Evolutionary conservation across 2,329 filamentous ascomycete genomes (phyloP).

Genomic region (Diaporthe nobilis): DNA sequence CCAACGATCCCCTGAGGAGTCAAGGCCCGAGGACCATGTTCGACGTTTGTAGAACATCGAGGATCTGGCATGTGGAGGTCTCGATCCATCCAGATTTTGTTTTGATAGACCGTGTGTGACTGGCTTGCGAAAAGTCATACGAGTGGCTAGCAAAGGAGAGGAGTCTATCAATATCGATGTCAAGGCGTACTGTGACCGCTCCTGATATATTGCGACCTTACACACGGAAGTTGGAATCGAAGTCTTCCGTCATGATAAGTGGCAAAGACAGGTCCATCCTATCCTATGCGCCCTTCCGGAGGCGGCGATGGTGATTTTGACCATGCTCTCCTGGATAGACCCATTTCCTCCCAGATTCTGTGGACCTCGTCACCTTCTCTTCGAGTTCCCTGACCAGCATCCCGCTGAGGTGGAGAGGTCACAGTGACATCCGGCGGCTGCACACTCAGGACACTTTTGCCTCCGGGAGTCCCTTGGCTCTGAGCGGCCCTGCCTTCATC

Average conservation of each 20-base stretch:
- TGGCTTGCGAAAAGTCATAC: no score
- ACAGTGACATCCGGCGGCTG: background rate
- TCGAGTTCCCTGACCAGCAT: background rate
- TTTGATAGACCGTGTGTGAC: no score
- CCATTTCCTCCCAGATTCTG: conserved; percentile 34
- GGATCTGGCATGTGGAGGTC: no score
- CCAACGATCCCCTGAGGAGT: no score
- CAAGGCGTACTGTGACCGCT: background rate
- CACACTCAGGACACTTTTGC: no score
- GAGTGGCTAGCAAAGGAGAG: no score
- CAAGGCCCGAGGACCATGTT: no score
- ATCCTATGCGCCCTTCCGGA: background rate
- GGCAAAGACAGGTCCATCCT: background rate
- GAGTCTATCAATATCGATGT: background rate
- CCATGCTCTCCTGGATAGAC: conserved; percentile 27
- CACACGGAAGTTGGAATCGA: background rate
- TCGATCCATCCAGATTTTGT: no score
- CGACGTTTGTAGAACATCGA: no score
- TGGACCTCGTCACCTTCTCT: conserved; percentile 24
- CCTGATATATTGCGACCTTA: background rate
- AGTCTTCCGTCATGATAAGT: background rate
- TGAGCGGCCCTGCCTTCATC: conserved; percentile 8
- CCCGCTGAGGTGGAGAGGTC: background rate
- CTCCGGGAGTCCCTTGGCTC: background rate
- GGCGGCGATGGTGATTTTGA: conserved; percentile 19